phyloP scores from a whole-genome alignment of 2,329 filamentous ascomycete species.

The Pseudovirgaria hyperparasitica region DNA sequence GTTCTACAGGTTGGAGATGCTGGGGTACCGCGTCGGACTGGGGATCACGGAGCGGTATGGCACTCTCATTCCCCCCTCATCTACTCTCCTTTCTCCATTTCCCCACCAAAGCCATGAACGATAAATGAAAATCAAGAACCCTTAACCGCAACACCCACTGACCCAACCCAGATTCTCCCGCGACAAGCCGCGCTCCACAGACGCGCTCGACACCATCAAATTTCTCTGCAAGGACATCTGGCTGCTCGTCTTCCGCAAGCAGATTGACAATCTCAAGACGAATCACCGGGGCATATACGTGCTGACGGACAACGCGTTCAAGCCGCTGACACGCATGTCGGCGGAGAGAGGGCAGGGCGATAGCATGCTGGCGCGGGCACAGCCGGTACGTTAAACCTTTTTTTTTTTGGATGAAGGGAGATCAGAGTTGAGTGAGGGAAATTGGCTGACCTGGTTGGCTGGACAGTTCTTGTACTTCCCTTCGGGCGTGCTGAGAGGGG shows the following conservation, averaged over 20 bases:
- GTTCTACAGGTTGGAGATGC: constrained; percentile 66
- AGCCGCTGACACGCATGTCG: constrained; percentile 80
- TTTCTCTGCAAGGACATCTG: constrained; percentile 98
- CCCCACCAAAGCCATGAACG: not conserved
- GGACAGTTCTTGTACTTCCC: constrained; percentile 88
- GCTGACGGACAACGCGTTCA: constrained; percentile 83
- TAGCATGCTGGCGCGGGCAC: constrained; percentile 35
- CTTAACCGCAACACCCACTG: constrained; percentile 1
- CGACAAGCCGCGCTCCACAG: constrained; percentile 76
- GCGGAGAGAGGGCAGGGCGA: constrained; percentile 47
- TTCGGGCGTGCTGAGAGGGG: constrained; percentile 81
- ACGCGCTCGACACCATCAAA: constrained; percentile 92
- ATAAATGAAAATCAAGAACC: constrained; percentile 1
- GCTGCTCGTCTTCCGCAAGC: constrained; percentile 88
- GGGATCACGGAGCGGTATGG: constrained; percentile 77
- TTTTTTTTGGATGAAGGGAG: not conserved
- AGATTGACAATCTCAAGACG: constrained; percentile 97
- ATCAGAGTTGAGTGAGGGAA: constrained; percentile 1
- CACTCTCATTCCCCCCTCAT: constrained; percentile 1
- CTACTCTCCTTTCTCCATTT: not conserved
- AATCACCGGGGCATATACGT: constrained; percentile 97
- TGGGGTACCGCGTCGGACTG: constrained; percentile 87
- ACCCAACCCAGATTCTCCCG: constrained; percentile 55
- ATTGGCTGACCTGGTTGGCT: not conserved
- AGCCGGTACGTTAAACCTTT: constrained; percentile 50